A percentile compares a stretch with the other conserved stretches of the same genome.
These are phyloP conservation scores for Cutaneotrichosporon daszewskae DNA, from an alignment of 1,284 basidiomycete species.

Conservation along the genomic window DNA sequence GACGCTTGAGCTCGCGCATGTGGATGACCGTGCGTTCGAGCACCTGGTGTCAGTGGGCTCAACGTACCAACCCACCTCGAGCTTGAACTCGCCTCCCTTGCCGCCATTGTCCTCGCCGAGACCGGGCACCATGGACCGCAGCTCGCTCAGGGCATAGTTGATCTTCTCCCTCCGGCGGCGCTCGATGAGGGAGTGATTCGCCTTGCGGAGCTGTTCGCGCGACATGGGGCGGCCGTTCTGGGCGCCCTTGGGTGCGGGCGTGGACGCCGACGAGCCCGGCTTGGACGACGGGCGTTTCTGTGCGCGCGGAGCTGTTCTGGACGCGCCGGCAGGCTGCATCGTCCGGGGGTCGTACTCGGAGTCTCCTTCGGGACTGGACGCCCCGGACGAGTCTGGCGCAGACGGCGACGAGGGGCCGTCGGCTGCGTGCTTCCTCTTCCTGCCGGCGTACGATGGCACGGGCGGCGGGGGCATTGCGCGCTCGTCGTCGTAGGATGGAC, in stretches of 20 bases:
- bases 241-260: slow-evolving; percentile 1
- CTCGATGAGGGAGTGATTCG: slow-evolving; percentile 47
- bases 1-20: slow-evolving; percentile 39
- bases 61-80: slow-evolving; percentile 33
- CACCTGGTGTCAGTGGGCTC: slow-evolving; percentile 25
- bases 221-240: slow-evolving; percentile 25
- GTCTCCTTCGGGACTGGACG: slow-evolving; percentile 19
- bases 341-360: slow-evolving; percentile 24
- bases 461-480: slow-evolving; percentile 20
- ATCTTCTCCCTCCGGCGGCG: slow-evolving; percentile 46
- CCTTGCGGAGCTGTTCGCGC: slow-evolving; percentile 42
- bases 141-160: slow-evolving; percentile 40
- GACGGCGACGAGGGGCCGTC: slow-evolving; percentile 3
- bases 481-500: neutral
- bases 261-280: neutral
- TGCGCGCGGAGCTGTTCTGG: too few relatives aligned
- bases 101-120: slow-evolving; percentile 35
- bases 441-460: slow-evolving; percentile 15
- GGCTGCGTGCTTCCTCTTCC: slow-evolving; percentile 21
- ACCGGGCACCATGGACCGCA: slow-evolving; percentile 46
- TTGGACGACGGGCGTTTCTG: slow-evolving; percentile 6
- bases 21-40: slow-evolving; percentile 45
- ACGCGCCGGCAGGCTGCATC: neutral
- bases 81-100: slow-evolving; percentile 47
- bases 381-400: slow-evolving; percentile 13